phyloP scores from a whole-genome alignment of 225 moss, liverwort and hornwort genomes.

The Lunularia cruciata region DNA sequence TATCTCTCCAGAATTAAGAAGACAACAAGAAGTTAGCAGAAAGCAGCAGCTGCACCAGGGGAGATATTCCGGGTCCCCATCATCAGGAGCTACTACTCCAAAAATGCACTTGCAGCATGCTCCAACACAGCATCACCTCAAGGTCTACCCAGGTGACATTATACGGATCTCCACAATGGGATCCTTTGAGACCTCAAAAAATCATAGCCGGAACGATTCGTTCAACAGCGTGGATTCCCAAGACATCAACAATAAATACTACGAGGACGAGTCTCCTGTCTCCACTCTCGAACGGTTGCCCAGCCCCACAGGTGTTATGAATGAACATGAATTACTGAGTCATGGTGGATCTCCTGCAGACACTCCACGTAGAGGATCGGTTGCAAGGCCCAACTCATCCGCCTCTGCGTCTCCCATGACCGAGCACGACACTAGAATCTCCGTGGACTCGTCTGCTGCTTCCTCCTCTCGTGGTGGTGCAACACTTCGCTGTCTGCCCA shows the following conservation, averaged over 20 bases:
- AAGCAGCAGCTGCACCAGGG: slow-evolving; percentile 7
- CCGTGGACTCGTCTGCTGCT: not conserved
- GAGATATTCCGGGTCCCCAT: not conserved
- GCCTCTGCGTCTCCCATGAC: slow-evolving; percentile 1
- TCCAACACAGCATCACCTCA: not conserved
- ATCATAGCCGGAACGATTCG: not conserved
- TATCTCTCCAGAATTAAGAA: not conserved
- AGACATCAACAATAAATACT: slow-evolving; percentile 25
- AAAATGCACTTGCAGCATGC: slow-evolving; percentile 11
- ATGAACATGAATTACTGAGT: slow-evolving; percentile 14
- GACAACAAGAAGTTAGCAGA: not conserved
- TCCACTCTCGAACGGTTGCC: slow-evolving; percentile 31
- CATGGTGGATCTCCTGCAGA: slow-evolving; percentile 9
- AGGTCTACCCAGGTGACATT: slow-evolving; percentile 10
- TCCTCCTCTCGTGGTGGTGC: slow-evolving; percentile 4
- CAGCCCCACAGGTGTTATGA: slow-evolving; percentile 25
- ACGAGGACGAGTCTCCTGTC: slow-evolving; percentile 39
- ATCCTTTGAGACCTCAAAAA: not conserved
- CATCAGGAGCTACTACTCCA: not conserved
- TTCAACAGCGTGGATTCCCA: slow-evolving; percentile 17
- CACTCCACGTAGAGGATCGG: slow-evolving; percentile 13
- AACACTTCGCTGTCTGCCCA: slow-evolving; percentile 22
- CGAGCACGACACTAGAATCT: not conserved
- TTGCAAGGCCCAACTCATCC: slow-evolving; percentile 9
- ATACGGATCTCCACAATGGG: slow-evolving; percentile 20